Percentiles rank a stretch among this genome's conserved stretches.
These are phyloP conservation scores for Nakataea oryzae DNA, from an alignment of 2,329 filamentous ascomycete genomes.

Conservation along the genomic window DNA sequence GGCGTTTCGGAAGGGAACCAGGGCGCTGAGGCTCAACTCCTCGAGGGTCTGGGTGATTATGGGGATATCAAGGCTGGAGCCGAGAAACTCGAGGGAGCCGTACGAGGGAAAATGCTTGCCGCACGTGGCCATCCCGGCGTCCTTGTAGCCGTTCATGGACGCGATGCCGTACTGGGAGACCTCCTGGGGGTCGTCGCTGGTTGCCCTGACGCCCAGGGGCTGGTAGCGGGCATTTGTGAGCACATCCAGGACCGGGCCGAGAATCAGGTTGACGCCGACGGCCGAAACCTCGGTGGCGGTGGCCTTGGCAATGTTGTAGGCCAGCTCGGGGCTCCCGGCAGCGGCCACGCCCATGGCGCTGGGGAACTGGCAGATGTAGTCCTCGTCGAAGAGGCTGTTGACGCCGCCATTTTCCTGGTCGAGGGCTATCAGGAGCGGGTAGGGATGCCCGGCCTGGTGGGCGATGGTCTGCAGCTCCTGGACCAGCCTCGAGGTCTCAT, in stretches of 20 bases:
- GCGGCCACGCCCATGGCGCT: slow-evolving; percentile 97
- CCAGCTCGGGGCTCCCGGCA: slow-evolving; percentile 72
- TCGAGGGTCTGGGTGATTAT: slow-evolving; percentile 93
- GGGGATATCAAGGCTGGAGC: slow-evolving; percentile 82
- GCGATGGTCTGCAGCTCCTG: slow-evolving; percentile 90
- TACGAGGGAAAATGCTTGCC: slow-evolving; percentile 97
- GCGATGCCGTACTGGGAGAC: slow-evolving; percentile 88
- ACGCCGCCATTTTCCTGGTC: slow-evolving; percentile 98
- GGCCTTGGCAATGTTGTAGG: slow-evolving; percentile 84
- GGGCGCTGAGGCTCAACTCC: slow-evolving; percentile 80
- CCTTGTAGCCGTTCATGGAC: slow-evolving; percentile 84
- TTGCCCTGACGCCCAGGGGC: slow-evolving; percentile 78
- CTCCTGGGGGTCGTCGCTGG: slow-evolving; percentile 88
- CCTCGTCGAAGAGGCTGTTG: slow-evolving; percentile 92
- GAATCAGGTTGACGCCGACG: slow-evolving; percentile 90
- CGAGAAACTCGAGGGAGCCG: slow-evolving; percentile 86
- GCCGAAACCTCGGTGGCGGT: slow-evolving; percentile 87
- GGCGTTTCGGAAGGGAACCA: slow-evolving; percentile 86
- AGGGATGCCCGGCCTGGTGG: slow-evolving; percentile 77
- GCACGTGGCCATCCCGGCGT: slow-evolving; percentile 79
- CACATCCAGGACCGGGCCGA: slow-evolving; percentile 88
- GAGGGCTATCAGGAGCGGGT: slow-evolving; percentile 79
- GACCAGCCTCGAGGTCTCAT: slow-evolving; percentile 79
- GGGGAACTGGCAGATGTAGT: slow-evolving; percentile 91
- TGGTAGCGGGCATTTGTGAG: slow-evolving; percentile 88